Base-by-base conservation (phyloP, 305 asterid genomes). In the Salvia sclarea region DNA sequence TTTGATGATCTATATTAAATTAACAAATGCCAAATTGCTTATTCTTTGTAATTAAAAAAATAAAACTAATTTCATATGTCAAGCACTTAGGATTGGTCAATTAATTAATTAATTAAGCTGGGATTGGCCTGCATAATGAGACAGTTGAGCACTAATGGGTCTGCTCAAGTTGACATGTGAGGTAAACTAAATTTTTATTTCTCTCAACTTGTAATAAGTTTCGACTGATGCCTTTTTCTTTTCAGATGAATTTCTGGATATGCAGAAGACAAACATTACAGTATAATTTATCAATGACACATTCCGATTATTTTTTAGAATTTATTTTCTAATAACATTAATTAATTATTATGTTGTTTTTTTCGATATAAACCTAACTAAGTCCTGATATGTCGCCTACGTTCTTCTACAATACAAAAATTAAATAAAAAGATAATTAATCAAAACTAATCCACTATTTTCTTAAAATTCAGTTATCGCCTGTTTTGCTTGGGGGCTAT, bases 161-260 rank as follows among this genome's bases (percentile, higher is more conserved):
- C 18, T 9, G 72, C 67, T 44, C 76, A 64, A 64, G 49, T 76
- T 64, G 77, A 53, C 77, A 76, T 66, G 77, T 71, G 77, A 48
- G 52, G 65, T 48, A 17, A 57, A 24, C 44, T 76, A 16, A 17
- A 59, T 58, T 44, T 64, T 33, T 31, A 16, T 50, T 48, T 45
- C 10, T 55, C 11, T 50, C 10, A 17, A 37, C 13, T 14, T 56
- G 63, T 14, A 44, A 47, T 30, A 33, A 28, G 7, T 40, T 61
- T 11, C 5, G 30, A 44, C 14, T 12, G 0, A 8, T 52, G 33
- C 33, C 33, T 10, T 35, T 8, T 8, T 38, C n/a, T 38, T 9
- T 38, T 38, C 9, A 10, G 9, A 33, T 0, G 38, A 8, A 37
- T 37, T 37, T 38, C 9, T 38, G 43, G 13, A 38, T 38, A 38